These are phyloP conservation scores for Solanum piurae DNA, from an alignment of 257 asterid species.

Conservation along the genomic window DNA sequence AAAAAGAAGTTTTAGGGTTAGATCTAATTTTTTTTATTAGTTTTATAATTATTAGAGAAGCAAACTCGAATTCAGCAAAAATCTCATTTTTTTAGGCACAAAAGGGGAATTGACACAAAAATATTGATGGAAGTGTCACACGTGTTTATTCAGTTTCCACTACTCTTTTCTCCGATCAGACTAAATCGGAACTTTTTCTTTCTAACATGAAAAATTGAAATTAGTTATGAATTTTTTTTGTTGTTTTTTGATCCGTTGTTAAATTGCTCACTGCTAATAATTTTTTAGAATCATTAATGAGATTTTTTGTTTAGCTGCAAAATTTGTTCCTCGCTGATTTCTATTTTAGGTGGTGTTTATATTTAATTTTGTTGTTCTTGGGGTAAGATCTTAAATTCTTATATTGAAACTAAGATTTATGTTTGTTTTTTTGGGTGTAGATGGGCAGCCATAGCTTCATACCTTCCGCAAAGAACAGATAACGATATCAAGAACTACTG, in stretches of 20 bases:
- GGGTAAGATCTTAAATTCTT: not conserved
- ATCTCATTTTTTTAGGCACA: not conserved
- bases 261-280: not conserved
- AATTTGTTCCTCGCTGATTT: not conserved
- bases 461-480: conserved; percentile 76
- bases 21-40: not conserved
- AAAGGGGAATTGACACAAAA: not conserved
- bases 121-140: not conserved
- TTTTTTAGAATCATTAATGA: not conserved
- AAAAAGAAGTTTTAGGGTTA: not conserved
- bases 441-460: conserved; percentile 98
- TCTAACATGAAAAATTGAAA: not conserved
- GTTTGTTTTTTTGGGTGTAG: conserved; percentile 11
- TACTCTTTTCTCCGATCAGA: not conserved
- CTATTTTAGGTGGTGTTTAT: not conserved
- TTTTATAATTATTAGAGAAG: not conserved
- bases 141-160: not conserved
- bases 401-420: not conserved
- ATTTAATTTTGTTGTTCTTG: not conserved
- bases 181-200: not conserved
- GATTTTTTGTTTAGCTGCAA: not conserved
- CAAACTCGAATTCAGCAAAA: not conserved
- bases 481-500: conserved; percentile 81
- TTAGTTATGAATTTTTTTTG: not conserved
- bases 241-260: not conserved